Base-by-base conservation (phyloP, 345 rosid species). In the Sonneratia alba region DNA sequence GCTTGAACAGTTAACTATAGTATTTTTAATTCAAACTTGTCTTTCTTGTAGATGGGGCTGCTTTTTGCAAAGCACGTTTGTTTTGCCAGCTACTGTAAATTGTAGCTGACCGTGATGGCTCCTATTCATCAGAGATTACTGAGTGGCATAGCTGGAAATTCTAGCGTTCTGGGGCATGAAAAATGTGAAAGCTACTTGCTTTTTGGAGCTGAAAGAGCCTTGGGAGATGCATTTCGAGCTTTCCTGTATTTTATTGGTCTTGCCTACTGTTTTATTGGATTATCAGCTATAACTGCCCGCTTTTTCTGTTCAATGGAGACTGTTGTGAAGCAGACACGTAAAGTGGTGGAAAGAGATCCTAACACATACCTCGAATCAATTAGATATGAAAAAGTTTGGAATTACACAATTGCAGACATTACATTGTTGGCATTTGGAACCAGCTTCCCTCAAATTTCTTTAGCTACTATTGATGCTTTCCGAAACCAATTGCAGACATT, bases 261-360 rank as follows among this genome's bases (percentile, higher is more conserved):
- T 67, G 96, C 95, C 48, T 94, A 94, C 76, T 91, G 98, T 79
- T 94, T 89, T 68, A 45, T 91, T 68, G 97, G 98, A 40, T 85
- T 94, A 75, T 89, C 97, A 16, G 87, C 98, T 3, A 91, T 91
- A 61, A 89, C 97, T 57, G 87, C 85, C 11, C 81, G 89, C 6
- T 94, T 91, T 78, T 91, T 94, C 80, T 83, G 76, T 74, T 91
- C 97, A 21, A 94, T 91, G 97, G 98, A 89, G 90, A 89, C 84
- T 80, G 89, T 94, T 10, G 96, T 89, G 49, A 94, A 88, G 81
- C 97, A 94, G 73, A 78, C 97, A 0, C 90, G 97, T n/a, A 83
- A 74, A 74, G 87, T 88, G 56, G 93, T 88, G 66, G 80, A 80
- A 71, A 71, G 83, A 53, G 97, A 93, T 76, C 97, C 97, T 14